phyloP scores from a whole-genome alignment of 2,329 filamentous ascomycete genomes.

The Phyllosticta paracitricarpa region DNA sequence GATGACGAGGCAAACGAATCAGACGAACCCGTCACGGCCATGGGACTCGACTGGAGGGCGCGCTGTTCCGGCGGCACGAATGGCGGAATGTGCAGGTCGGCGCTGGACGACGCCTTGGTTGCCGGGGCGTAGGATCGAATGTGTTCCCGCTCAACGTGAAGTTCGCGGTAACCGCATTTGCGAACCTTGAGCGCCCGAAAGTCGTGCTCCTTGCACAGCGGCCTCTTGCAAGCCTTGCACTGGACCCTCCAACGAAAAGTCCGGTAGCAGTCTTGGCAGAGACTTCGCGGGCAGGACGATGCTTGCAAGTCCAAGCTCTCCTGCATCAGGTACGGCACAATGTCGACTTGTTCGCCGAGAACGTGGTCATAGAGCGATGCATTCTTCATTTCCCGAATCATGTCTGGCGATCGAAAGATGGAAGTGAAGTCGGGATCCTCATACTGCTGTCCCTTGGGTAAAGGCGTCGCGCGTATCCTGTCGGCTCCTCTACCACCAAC shows the following conservation, averaged over 20 bases:
- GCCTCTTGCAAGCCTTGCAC: constrained; percentile 46
- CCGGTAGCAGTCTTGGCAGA: constrained; percentile 49
- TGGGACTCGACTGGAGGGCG: not conserved
- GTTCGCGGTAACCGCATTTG: constrained; percentile 48
- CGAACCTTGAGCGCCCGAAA: constrained; percentile 46
- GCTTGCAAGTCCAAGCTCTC: constrained; percentile 33
- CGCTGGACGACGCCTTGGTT: not conserved
- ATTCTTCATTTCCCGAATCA: constrained; percentile 31
- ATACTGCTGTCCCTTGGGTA: constrained; percentile 45
- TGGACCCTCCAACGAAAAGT: constrained; percentile 51
- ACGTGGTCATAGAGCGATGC: constrained; percentile 32
- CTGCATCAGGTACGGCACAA: constrained; percentile 29
- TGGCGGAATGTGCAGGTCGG: constrained; percentile 19
- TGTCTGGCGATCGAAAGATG: constrained; percentile 38
- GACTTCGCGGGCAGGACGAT: constrained; percentile 42
- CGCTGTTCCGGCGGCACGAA: constrained; percentile 3
- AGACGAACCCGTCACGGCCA: not conserved
- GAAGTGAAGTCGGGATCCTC: constrained; percentile 46
- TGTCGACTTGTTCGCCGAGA: constrained; percentile 30
- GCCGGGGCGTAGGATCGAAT: constrained; percentile 20
- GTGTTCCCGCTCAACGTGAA: constrained; percentile 39
- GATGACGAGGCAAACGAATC: not conserved
- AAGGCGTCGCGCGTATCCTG: constrained; percentile 45
- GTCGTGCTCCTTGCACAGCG: constrained; percentile 51
- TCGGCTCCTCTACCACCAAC: constrained; percentile 43